Evolutionary conservation across 345 rosid species (phyloP).

Genomic region (Eutrema heterophyllum): DNA sequence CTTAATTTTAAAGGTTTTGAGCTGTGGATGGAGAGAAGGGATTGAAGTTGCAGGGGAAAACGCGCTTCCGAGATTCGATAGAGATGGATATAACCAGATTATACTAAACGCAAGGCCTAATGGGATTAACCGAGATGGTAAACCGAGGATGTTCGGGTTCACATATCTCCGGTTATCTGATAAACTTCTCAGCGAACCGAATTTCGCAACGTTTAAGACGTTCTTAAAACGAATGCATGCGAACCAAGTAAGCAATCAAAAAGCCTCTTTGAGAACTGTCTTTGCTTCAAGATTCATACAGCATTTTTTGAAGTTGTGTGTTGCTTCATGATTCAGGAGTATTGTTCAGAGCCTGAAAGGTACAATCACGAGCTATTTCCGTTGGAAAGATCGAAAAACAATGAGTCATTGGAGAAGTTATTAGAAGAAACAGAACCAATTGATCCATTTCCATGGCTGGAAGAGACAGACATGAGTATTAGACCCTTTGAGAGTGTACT

Average conservation of each 20-base stretch:
- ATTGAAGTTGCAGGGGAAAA: conserved; percentile 86
- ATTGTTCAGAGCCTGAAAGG: conserved; percentile 43
- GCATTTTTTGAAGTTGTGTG: not conserved
- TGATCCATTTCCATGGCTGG: conserved; percentile 56
- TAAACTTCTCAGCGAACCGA: conserved; percentile 36
- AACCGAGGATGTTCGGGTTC: conserved; percentile 53
- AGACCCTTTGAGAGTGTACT: conserved; percentile 25
- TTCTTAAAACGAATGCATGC: conserved; percentile 85
- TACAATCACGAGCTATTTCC: conserved; percentile 51
- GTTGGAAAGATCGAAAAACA: conserved; percentile 44
- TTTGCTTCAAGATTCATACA: not conserved
- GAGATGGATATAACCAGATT: conserved; percentile 65
- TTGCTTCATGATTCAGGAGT: conserved; percentile 25
- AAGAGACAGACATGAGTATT: conserved; percentile 59
- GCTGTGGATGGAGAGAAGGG: conserved; percentile 75
- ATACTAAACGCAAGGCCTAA: conserved; percentile 78
- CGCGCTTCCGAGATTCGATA: conserved; percentile 69
- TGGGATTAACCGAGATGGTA: conserved; percentile 51
- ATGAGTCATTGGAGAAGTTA: conserved; percentile 43
- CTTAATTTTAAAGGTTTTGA: conserved; percentile 50
- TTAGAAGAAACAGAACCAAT: conserved; percentile 48
- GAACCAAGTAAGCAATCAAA: conserved; percentile 47
- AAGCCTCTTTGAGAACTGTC: not conserved
- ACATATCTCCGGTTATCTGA: conserved; percentile 70
- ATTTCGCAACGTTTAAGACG: conserved; percentile 50